A percentile compares a stretch with the other conserved stretches of the same genome.
Evolutionary conservation across 345 rosid species (phyloP).

Genomic region (Linum tenue): DNA sequence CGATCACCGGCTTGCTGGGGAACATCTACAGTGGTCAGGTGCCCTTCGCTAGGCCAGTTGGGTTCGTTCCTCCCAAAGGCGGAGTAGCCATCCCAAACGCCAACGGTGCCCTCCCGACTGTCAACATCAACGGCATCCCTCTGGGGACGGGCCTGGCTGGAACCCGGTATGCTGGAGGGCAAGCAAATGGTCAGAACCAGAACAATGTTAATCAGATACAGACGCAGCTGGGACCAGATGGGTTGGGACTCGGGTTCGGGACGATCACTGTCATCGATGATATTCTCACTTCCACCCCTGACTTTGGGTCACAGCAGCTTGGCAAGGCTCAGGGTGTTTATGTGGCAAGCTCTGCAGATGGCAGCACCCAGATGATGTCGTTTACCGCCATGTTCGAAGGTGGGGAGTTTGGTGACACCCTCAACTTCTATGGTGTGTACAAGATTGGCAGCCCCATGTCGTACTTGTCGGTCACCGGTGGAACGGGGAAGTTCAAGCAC

Average conservation of each 20-base stretch:
- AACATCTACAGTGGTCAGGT: constrained; percentile 92
- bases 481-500: constrained; percentile 76
- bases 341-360: constrained; percentile 76
- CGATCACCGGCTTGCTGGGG: constrained; percentile 84
- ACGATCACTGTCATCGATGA: constrained; percentile 86
- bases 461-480: constrained; percentile 74
- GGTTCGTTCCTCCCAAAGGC: constrained; percentile 54
- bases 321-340: constrained; percentile 94
- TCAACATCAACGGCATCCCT: constrained; percentile 74
- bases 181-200: constrained; percentile 28
- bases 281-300: constrained; percentile 64
- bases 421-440: constrained; percentile 79
- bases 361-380: constrained; percentile 88
- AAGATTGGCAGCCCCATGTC: constrained; percentile 64
- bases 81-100: constrained; percentile 80
- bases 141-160: constrained; percentile 90
- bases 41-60: constrained; percentile 80
- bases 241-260: constrained; percentile 78
- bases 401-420: constrained; percentile 81
- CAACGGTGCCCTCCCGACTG: constrained; percentile 77
- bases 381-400: constrained; percentile 90
- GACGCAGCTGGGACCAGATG: constrained; percentile 79
- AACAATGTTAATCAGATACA: constrained; percentile 33
- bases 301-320: constrained; percentile 59
- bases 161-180: constrained; percentile 39